These are phyloP conservation scores for Myxozyma geophila DNA, from an alignment of 805 yeast genomes.

Conservation along the genomic window DNA sequence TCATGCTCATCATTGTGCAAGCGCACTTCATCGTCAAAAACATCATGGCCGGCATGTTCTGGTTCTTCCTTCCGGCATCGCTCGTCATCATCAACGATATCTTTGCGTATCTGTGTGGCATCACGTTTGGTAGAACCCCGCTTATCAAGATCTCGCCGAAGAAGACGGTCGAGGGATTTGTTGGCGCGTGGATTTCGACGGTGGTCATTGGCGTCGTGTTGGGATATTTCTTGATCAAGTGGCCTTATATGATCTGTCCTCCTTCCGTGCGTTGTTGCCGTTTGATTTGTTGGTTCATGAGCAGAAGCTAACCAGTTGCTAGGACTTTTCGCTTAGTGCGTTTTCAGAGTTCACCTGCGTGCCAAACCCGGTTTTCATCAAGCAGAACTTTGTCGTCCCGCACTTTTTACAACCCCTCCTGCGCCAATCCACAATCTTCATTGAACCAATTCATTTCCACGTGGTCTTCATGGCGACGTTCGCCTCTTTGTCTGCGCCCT, in stretches of 20 bases:
- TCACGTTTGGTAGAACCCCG: slow-evolving; percentile 91
- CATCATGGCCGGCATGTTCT: slow-evolving; percentile 86
- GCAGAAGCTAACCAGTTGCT: not conserved
- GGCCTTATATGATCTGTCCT: slow-evolving; percentile 85
- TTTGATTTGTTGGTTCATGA: not conserved
- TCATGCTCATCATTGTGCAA: slow-evolving; percentile 87
- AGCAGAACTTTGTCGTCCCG: slow-evolving; percentile 78
- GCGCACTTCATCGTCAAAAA: slow-evolving; percentile 90
- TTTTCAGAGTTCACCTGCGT: slow-evolving; percentile 72
- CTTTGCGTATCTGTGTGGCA: slow-evolving; percentile 95
- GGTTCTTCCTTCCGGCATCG: slow-evolving; percentile 92
- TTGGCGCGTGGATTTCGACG: slow-evolving; percentile 97
- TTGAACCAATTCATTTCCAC: slow-evolving; percentile 88
- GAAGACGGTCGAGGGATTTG: slow-evolving; percentile 95
- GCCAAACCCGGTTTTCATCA: slow-evolving; percentile 84
- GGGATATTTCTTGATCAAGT: slow-evolving; percentile 65
- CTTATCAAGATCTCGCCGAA: slow-evolving; percentile 93
- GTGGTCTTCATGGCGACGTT: slow-evolving; percentile 84
- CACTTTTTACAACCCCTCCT: slow-evolving; percentile 58
- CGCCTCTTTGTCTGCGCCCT: slow-evolving; percentile 96
- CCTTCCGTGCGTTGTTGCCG: slow-evolving; percentile 46
- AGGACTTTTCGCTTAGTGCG: slow-evolving; percentile 29
- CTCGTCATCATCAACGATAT: slow-evolving; percentile 93
- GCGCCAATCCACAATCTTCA: slow-evolving; percentile 39
- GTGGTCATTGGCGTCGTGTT: slow-evolving; percentile 70